phyloP scores from a whole-genome alignment of 768 basidiomycete species.

The Leccinum rimulosum region DNA sequence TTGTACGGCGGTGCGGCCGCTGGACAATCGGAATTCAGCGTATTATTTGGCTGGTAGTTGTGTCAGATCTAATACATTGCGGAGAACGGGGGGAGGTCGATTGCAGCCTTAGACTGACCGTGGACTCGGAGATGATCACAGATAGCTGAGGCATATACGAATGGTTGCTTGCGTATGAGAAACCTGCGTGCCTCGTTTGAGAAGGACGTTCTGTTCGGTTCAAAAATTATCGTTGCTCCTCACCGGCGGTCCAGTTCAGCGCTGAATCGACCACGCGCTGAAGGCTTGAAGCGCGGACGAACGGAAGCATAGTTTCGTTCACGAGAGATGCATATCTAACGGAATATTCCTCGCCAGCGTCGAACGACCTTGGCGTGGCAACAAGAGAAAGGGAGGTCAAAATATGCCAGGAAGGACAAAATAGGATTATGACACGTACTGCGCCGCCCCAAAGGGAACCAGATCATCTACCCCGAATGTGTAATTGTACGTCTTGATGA shows the following conservation, averaged over 20 bases:
- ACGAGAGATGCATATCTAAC: constrained; percentile 52
- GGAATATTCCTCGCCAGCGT: constrained; percentile 49
- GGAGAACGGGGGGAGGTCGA: background rate
- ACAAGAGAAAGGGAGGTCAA: background rate
- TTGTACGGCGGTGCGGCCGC: constrained; percentile 27
- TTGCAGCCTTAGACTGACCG: constrained; percentile 33
- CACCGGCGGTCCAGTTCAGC: constrained; percentile 64
- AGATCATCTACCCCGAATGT: constrained; percentile 55
- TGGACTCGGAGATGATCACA: constrained; percentile 52
- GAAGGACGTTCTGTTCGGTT: background rate
- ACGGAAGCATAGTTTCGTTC: constrained; percentile 43
- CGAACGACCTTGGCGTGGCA: constrained; percentile 37
- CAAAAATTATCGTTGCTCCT: background rate
- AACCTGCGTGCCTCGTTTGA: constrained; percentile 20
- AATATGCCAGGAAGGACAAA: constrained; percentile 47
- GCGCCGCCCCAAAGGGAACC: constrained; percentile 60
- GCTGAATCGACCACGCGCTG: constrained; percentile 63
- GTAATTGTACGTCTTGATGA: constrained; percentile 56
- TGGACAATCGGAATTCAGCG: constrained; percentile 64
- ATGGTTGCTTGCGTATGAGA: constrained; percentile 49
- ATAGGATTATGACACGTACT: constrained; percentile 49
- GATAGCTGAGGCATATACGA: constrained; percentile 45
- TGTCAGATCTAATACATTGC: background rate
- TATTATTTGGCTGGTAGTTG: constrained; percentile 49
- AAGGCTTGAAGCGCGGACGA: constrained; percentile 45